Evolutionary conservation across 2,329 filamentous ascomycete species (phyloP).

Genomic region (Teratosphaeria pseudoeucalypti): DNA sequence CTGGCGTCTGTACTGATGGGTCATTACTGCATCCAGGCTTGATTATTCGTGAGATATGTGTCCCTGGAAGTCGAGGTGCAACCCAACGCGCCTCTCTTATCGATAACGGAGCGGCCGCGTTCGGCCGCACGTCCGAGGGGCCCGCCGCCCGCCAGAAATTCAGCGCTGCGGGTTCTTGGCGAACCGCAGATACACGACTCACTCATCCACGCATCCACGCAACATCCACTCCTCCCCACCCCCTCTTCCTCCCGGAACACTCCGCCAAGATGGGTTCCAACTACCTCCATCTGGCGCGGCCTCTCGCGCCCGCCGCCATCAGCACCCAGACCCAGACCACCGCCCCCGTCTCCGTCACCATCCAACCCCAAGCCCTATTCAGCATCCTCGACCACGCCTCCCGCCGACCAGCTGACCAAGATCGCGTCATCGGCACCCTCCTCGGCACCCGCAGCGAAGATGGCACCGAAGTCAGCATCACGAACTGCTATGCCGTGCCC

Average conservation of each 20-base stretch:
- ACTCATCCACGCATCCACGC: neutral
- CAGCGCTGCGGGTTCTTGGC: neutral
- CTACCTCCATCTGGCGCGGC: slow-evolving; percentile 90
- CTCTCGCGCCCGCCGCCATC: slow-evolving; percentile 69
- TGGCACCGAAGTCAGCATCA: slow-evolving; percentile 90
- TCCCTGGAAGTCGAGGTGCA: neutral
- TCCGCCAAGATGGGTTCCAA: slow-evolving; percentile 40
- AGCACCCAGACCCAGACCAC: slow-evolving; percentile 68
- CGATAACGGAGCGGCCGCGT: neutral
- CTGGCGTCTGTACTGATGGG: too few species aligned
- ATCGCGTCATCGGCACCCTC: slow-evolving; percentile 92
- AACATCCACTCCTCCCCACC: neutral
- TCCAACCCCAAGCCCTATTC: slow-evolving; percentile 80
- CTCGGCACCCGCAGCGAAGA: slow-evolving; percentile 91
- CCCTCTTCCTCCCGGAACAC: neutral
- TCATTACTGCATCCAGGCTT: neutral
- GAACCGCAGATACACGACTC: neutral
- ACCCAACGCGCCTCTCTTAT: neutral
- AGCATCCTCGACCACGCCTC: slow-evolving; percentile 78
- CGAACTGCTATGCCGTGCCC: slow-evolving; percentile 93
- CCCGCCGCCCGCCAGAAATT: neutral
- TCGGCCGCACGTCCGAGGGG: neutral
- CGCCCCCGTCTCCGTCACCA: slow-evolving; percentile 83
- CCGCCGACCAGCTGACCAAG: slow-evolving; percentile 81
- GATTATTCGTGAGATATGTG: neutral